phyloP scores from a whole-genome alignment of 129 eudicot genomes.

The Flaveria linearis region DNA sequence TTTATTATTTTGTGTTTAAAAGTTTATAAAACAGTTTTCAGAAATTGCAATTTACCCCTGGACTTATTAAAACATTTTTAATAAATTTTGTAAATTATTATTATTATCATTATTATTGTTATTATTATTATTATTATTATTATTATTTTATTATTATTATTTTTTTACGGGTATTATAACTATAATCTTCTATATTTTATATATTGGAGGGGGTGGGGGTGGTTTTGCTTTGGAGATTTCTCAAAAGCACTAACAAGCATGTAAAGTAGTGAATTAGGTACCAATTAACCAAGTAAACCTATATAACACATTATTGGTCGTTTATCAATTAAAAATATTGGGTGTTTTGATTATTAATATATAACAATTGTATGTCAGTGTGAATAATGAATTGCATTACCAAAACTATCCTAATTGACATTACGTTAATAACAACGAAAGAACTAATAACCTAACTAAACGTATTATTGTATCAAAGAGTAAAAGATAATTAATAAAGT shows the following conservation, averaged over 20 bases:
- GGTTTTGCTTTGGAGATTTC: too few species aligned
- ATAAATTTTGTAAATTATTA: too few species aligned
- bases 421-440: background rate
- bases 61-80: too few species aligned
- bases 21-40: too few species aligned
- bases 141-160: too few species aligned
- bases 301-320: slow-evolving; percentile 18
- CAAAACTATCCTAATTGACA: background rate
- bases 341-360: background rate
- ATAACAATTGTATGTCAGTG: background rate
- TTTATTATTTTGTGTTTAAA: too few species aligned
- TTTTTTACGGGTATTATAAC: too few species aligned
- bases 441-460: background rate
- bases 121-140: too few species aligned
- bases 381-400: background rate
- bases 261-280: slow-evolving; percentile 28
- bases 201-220: too few species aligned
- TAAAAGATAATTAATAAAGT: background rate
- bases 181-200: too few species aligned
- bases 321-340: slow-evolving; percentile 2
- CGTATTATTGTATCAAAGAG: background rate
- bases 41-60: too few species aligned
- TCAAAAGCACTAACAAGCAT: slow-evolving; percentile 10
- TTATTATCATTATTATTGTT: too few species aligned
- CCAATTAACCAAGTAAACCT: slow-evolving; percentile 15